phyloP scores from a whole-genome alignment of 768 basidiomycete species.

The Tulasnella sp. region DNA sequence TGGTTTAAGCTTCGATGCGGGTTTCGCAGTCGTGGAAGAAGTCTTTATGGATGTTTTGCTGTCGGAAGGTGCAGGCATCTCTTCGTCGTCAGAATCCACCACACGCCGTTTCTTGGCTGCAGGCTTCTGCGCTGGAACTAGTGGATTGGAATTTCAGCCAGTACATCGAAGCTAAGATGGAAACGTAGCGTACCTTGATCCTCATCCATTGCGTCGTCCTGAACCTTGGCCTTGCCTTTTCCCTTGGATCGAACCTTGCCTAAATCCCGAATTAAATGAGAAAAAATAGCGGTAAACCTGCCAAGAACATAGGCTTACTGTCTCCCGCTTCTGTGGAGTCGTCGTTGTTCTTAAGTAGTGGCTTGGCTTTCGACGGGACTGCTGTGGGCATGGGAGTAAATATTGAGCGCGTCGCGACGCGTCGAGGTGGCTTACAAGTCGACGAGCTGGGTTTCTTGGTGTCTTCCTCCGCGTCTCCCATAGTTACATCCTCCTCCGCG shows the following conservation, averaged over 20 bases:
- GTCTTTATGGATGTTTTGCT: conserved; percentile 31
- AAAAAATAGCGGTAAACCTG: background rate
- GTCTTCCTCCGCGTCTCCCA: conserved; percentile 36
- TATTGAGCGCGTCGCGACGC: background rate
- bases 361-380: conserved; percentile 28
- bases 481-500: conserved; percentile 23
- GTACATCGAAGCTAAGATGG: conserved; percentile 4
- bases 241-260: background rate
- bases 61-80: conserved; percentile 27
- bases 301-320: background rate
- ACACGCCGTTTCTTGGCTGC: conserved; percentile 40
- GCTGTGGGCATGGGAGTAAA: conserved; percentile 35
- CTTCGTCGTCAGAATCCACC: conserved; percentile 44
- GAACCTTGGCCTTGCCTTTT: conserved; percentile 23
- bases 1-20: conserved; percentile 36
- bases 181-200: background rate
- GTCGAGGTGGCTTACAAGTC: conserved; percentile 7
- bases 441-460: conserved; percentile 32
- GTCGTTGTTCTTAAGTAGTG: conserved; percentile 31
- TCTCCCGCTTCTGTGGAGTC: conserved; percentile 32
- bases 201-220: conserved; percentile 1
- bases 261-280: background rate
- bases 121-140: conserved; percentile 11
- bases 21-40: conserved; percentile 15
- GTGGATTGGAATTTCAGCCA: background rate